Percentiles rank a stretch among this genome's conserved stretches.
phyloP scores from a whole-genome alignment of 2,329 filamentous ascomycete genomes.

The Plenodomus lindquistii region DNA sequence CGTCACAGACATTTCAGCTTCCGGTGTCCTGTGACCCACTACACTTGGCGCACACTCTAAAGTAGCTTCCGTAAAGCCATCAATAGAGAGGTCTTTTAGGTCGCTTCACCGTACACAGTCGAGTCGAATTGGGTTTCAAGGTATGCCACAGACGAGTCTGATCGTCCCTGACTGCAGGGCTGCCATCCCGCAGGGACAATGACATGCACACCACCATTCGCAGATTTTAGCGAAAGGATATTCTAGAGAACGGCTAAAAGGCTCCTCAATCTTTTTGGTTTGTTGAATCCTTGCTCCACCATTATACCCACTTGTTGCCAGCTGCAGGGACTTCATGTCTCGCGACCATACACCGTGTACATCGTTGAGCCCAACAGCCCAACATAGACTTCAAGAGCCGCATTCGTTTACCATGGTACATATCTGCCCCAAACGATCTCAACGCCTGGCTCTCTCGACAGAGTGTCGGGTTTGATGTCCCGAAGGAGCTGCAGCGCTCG shows the following conservation, averaged over 20 bases:
- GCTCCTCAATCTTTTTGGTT: neutral
- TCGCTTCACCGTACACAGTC: neutral
- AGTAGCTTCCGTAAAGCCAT: neutral
- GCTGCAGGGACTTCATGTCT: neutral
- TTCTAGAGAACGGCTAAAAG: neutral
- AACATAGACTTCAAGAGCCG: neutral
- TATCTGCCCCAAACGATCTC: neutral
- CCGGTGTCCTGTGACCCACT: neutral
- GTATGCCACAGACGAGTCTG: neutral
- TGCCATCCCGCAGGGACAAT: neutral
- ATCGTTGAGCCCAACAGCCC: neutral
- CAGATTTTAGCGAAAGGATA: too few relatives aligned
- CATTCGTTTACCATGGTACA: neutral
- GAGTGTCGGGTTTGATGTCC: neutral
- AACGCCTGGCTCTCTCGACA: neutral
- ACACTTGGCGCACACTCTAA: neutral
- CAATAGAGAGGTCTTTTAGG: neutral
- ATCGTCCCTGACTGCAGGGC: neutral
- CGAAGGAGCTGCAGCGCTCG: neutral
- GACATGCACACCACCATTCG: neutral
- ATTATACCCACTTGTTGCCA: neutral
- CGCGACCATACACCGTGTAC: neutral
- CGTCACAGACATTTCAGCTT: neutral
- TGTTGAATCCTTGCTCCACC: neutral
- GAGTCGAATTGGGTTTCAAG: neutral